Percentiles rank a stretch among this genome's conserved stretches.
phyloP scores from a whole-genome alignment of 2,329 filamentous ascomycete genomes.

The Colletotrichum sublineola region DNA sequence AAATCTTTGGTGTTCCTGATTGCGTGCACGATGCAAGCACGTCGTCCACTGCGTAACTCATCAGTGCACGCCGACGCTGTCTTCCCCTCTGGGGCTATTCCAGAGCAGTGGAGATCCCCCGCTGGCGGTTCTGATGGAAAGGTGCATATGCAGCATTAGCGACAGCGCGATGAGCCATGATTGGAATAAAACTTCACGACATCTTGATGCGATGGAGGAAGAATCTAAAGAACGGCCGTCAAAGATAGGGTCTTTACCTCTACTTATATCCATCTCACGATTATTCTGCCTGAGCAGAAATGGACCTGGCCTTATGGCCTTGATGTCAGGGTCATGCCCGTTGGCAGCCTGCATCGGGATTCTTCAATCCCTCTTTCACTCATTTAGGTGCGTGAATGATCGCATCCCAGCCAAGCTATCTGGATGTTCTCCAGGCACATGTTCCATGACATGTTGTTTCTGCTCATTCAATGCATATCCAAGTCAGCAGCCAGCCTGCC shows the following conservation, averaged over 20 bases:
- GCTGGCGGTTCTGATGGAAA: neutral
- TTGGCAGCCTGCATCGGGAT: neutral
- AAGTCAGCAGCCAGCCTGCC: neutral
- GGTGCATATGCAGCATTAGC: neutral
- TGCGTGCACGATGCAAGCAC: too few relatives aligned
- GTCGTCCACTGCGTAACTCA: too few relatives aligned
- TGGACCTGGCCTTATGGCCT: neutral
- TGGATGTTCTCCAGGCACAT: too few relatives aligned
- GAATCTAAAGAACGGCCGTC: too few relatives aligned
- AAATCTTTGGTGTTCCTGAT: too few relatives aligned
- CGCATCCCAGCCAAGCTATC: too few relatives aligned
- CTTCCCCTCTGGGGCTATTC: neutral
- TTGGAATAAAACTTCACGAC: neutral
- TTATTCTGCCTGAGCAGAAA: neutral
- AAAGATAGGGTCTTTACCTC: neutral
- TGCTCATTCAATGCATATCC: too few relatives aligned
- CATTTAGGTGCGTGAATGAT: neutral
- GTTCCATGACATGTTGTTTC: too few relatives aligned
- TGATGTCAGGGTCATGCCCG: neutral
- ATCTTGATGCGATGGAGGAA: neutral
- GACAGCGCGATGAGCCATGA: neutral
- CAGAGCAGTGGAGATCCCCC: neutral
- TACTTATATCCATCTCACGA: neutral
- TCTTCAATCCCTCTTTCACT: too few relatives aligned
- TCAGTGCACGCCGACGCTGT: too few relatives aligned